Conservation (phyloP, 192 early-diverging fungal genomes). For the Coemansia javaensis region DNA sequence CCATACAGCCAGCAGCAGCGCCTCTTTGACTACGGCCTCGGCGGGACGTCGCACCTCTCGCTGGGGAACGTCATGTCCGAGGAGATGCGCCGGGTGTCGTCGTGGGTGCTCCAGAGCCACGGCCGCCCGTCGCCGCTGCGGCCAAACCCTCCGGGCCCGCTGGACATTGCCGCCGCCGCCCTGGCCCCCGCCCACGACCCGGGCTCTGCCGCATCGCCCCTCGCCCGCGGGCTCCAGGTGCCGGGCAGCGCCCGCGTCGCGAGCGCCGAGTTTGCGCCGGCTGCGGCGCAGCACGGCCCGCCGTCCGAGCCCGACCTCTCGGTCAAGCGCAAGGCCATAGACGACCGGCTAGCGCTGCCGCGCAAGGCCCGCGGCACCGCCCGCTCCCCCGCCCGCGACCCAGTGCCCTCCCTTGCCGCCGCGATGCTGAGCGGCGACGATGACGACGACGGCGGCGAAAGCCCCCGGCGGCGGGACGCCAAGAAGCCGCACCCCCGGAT, state of each 20-base stretch:
- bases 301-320: slow-evolving; percentile 39
- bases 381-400: slow-evolving; percentile 32
- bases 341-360: slow-evolving; percentile 34
- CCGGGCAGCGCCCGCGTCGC: neutral
- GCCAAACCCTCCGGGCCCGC: neutral
- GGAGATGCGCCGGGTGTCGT: slow-evolving; percentile 46
- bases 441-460: neutral
- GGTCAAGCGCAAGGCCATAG: slow-evolving; percentile 43
- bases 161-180: neutral
- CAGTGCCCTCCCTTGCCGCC: neutral
- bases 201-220: neutral
- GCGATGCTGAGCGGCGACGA: neutral
- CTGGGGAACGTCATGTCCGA: slow-evolving; percentile 45
- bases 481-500: slow-evolving; percentile 47
- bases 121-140: slow-evolving; percentile 9
- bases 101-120: slow-evolving; percentile 46
- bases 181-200: neutral
- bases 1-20: slow-evolving; percentile 5
- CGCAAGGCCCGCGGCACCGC: slow-evolving; percentile 28
- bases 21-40: slow-evolving; percentile 42
- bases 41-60: slow-evolving; percentile 34
- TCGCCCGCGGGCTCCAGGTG: neutral
- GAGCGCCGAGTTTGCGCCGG: neutral
- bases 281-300: slow-evolving; percentile 8
- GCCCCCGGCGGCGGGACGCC: slow-evolving; percentile 19